Conservation (phyloP, 352 stramenopile species). For the Pythium myriotylum region DNA sequence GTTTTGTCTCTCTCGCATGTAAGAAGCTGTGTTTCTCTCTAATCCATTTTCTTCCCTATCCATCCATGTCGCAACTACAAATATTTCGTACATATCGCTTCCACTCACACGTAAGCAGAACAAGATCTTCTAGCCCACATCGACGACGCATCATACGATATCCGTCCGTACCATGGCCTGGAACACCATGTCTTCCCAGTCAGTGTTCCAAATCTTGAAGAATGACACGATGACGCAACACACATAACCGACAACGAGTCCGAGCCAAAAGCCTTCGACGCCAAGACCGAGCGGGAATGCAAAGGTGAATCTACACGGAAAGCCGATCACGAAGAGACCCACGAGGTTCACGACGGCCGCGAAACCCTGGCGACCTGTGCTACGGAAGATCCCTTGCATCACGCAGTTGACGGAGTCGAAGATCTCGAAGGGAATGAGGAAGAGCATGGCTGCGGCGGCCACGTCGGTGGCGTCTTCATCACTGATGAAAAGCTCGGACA, state of each 20-base stretch:
- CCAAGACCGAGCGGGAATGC: conserved; percentile 43
- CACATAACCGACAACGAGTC: conserved; percentile 55
- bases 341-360: conserved; percentile 69
- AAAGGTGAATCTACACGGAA: conserved; percentile 46
- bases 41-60: too few species aligned
- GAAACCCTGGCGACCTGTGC: conserved; percentile 57
- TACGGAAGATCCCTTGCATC: conserved; percentile 77
- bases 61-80: too few species aligned
- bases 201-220: conserved; percentile 16
- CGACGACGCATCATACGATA: too few species aligned
- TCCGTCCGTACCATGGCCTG: background rate
- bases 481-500: conserved; percentile 77
- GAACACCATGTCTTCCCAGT: background rate
- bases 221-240: conserved; percentile 41
- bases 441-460: conserved; percentile 45
- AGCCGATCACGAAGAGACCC: conserved; percentile 69
- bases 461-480: conserved; percentile 30
- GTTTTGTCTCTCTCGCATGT: background rate
- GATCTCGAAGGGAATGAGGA: conserved; percentile 74
- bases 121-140: too few species aligned
- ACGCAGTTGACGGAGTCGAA: conserved; percentile 72
- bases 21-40: too few species aligned
- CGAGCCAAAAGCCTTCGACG: conserved; percentile 72
- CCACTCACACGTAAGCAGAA: background rate
- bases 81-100: too few species aligned